These are phyloP conservation scores for Aurantiochytrium sp. DNA, from an alignment of 108 stramenopile species.

Conservation along the genomic window DNA sequence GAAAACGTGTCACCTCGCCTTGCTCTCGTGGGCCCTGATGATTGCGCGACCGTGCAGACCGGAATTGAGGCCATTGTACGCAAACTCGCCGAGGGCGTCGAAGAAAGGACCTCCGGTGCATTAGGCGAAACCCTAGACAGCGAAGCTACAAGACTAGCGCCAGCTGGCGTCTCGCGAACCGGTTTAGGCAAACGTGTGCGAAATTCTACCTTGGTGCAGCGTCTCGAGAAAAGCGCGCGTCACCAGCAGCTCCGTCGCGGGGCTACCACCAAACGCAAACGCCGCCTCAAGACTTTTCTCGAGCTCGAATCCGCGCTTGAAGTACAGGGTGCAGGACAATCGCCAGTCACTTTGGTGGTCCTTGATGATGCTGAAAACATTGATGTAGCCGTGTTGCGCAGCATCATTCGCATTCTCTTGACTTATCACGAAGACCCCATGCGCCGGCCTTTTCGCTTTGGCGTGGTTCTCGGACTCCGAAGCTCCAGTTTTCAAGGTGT, in stretches of 20 bases:
- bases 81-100: not conserved
- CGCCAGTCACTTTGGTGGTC: not conserved
- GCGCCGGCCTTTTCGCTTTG: not conserved
- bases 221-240: not conserved
- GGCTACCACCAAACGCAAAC: not conserved
- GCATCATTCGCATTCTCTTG: not conserved
- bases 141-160: too few relatives aligned
- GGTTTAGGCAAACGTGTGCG: not conserved
- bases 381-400: not conserved
- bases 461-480: not conserved
- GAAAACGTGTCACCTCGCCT: not conserved
- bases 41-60: not conserved
- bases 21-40: not conserved
- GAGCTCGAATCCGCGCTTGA: not conserved
- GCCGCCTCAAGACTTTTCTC: not conserved
- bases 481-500: not conserved
- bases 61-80: not conserved
- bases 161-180: not conserved
- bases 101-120: too few relatives aligned
- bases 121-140: too few relatives aligned
- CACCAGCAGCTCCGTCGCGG: not conserved
- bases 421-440: not conserved
- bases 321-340: not conserved
- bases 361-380: not conserved
- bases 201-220: not conserved